These are phyloP conservation scores for Hibiscus mutabilis DNA, from an alignment of 345 rosid genomes.

Conservation along the genomic window DNA sequence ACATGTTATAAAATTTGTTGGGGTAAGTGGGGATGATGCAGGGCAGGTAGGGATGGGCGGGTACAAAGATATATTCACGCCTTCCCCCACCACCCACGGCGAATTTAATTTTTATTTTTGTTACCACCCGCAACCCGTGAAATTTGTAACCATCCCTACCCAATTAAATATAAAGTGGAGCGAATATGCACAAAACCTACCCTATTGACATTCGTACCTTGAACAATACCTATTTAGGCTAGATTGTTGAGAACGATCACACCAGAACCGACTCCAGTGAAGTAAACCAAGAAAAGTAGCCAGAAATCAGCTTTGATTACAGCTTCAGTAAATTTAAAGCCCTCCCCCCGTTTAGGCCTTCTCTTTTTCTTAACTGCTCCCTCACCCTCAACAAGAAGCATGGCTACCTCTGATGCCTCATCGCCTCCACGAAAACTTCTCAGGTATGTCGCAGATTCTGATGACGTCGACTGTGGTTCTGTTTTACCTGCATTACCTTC, in stretches of 20 bases:
- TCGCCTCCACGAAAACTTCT: constrained; percentile 34
- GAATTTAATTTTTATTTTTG: no score
- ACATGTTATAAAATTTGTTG: no score
- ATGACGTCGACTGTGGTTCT: constrained; percentile 39
- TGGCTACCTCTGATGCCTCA: constrained; percentile 39
- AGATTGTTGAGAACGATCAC: constrained; percentile 64
- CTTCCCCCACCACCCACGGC: no score
- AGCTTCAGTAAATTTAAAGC: constrained; percentile 56
- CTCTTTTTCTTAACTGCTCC: constrained; percentile 65
- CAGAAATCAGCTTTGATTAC: constrained; percentile 70
- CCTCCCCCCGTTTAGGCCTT: constrained; percentile 67
- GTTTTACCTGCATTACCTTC: constrained; percentile 30
- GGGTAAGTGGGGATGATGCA: no score
- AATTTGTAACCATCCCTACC: no score
- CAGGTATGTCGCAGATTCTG: constrained; percentile 23
- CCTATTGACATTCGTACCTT: no score
- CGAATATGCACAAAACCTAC: no score
- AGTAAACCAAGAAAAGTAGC: constrained; percentile 63
- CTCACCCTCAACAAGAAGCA: constrained; percentile 66
- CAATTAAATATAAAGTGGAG: no score
- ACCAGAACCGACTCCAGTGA: constrained; percentile 63
- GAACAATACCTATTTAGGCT: constrained; percentile 65
- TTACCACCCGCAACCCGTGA: no score
- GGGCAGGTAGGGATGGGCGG: no score
- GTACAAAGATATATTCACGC: no score